Evolutionary conservation across 2,329 filamentous ascomycete genomes (phyloP), one percentile per base, ranked within the genome.

Genomic region (Xylariaceae sp.): DNA sequence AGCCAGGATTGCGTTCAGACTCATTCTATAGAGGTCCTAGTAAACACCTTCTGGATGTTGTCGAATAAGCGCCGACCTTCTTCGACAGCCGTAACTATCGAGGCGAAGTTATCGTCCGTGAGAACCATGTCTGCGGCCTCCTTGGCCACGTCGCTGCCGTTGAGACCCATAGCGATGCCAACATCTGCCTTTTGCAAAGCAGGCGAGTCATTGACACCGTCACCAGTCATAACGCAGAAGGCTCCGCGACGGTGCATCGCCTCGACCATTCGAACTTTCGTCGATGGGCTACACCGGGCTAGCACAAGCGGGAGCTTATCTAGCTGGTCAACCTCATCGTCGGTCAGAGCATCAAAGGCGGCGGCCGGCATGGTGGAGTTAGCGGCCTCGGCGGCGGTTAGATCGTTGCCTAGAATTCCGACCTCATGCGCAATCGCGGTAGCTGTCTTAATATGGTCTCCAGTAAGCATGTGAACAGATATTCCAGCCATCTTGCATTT

Each of bases 111-210:
- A 72, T 95, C 91, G 69, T 95, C 90, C 0, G 90, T 92, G 41
- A 96, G 78, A 37, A 96, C 90, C 81, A 96, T 95, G 68, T 96
- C 91, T 1, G 90, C 89, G 2, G 91, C 91, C 73, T 95, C 87
- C 67, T 90, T 90, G 59, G 88, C 88, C 9, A 91, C 88, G 67
- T 90, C 88, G 44, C 84, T 88, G 16, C 88, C 88, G 42, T 85
- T 80, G 60, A 85, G 77, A 46, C 88, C 87, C 88, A 90, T 91
- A 60, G 88, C 88, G 62, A 91, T 90, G 66, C 88, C 88, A 16
- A 91, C 87, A 65, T 91, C 88, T 4, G 88, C 85, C 64, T 86
- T 82, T 70, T 89, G 89, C 21, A 91, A 78, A 0, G 88, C 88
- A 0, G 88, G 88, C 14, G 86, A 88, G 71, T 91, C 88, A 69